phyloP scores from a whole-genome alignment of 768 basidiomycete species.

The Boletales sp. region DNA sequence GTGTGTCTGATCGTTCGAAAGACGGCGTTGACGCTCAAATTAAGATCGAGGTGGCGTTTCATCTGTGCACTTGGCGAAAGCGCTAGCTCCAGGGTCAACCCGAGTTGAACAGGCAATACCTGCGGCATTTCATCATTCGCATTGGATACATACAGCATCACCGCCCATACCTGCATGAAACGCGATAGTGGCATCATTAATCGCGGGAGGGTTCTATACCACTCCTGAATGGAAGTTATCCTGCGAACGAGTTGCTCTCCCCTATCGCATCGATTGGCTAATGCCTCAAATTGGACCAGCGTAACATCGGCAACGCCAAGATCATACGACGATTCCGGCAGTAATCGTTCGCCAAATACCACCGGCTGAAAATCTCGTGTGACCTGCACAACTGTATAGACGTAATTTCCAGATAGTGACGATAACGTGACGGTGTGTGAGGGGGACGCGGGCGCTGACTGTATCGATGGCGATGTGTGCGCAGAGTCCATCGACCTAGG shows the following conservation, averaged over 20 bases:
- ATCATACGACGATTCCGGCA: constrained; percentile 72
- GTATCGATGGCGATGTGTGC: constrained; percentile 69
- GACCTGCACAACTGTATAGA: constrained; percentile 85
- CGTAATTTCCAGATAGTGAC: constrained; percentile 85
- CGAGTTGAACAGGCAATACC: constrained; percentile 59
- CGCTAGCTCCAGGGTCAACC: constrained; percentile 81
- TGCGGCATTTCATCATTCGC: constrained; percentile 26
- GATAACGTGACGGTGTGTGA: constrained; percentile 74
- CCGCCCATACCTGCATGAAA: constrained; percentile 61
- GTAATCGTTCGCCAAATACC: constrained; percentile 66
- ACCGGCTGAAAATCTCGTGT: constrained; percentile 92
- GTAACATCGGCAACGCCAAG: constrained; percentile 84
- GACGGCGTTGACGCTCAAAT: constrained; percentile 80
- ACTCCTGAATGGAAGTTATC: constrained; percentile 36
- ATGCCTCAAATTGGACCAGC: constrained; percentile 67
- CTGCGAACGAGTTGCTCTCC: constrained; percentile 33
- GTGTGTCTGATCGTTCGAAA: constrained; percentile 79
- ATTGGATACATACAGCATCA: constrained; percentile 1
- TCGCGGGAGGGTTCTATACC: constrained; percentile 43
- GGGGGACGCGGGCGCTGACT: constrained; percentile 43
- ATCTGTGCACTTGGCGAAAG: constrained; percentile 48
- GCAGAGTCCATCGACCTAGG: constrained; percentile 46
- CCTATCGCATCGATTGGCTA: constrained; percentile 55
- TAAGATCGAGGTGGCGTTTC: constrained; percentile 62
- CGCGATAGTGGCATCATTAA: constrained; percentile 72